phyloP scores from a whole-genome alignment of 2,329 filamentous ascomycete species.

The Colletotrichum shisoi region DNA sequence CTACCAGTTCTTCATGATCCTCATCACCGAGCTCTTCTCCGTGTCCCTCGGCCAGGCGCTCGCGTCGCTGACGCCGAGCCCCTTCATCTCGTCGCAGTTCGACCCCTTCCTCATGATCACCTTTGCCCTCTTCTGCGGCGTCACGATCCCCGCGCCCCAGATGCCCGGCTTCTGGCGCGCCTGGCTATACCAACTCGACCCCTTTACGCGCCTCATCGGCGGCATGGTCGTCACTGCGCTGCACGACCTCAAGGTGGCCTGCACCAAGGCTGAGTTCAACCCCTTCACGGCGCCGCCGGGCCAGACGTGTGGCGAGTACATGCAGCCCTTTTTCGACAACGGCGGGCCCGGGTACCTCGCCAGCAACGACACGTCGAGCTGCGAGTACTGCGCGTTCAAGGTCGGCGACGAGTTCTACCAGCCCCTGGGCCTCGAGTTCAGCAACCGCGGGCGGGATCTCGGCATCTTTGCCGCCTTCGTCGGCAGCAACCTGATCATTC shows the following conservation, averaged over 20 bases:
- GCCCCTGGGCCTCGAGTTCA: constrained; percentile 71
- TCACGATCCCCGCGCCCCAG: constrained; percentile 78
- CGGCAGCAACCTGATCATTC: constrained; percentile 75
- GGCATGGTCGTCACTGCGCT: constrained; percentile 83
- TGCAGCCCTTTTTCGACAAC: constrained; percentile 71
- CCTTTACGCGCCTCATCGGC: constrained; percentile 81
- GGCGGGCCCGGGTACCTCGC: constrained; percentile 78
- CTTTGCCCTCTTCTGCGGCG: constrained; percentile 87
- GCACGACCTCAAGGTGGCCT: constrained; percentile 69
- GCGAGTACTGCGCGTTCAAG: constrained; percentile 83
- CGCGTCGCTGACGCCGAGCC: constrained; percentile 77
- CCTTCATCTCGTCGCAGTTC: constrained; percentile 79
- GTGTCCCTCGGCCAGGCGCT: constrained; percentile 81
- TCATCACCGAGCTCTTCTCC: constrained; percentile 84
- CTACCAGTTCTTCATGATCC: constrained; percentile 85
- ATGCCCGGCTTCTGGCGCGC: constrained; percentile 81
- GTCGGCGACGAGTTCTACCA: constrained; percentile 82
- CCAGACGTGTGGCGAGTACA: constrained; percentile 77
- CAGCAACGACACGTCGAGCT: constrained; percentile 69
- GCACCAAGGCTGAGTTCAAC: constrained; percentile 69
- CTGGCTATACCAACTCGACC: constrained; percentile 84
- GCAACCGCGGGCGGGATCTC: constrained; percentile 79
- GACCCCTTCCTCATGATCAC: constrained; percentile 85
- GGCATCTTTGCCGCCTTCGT: constrained; percentile 82
- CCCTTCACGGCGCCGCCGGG: constrained; percentile 71